Evolutionary conservation across 129 eudicot species (phyloP).

Genomic region (Kitagawia praeruptora): DNA sequence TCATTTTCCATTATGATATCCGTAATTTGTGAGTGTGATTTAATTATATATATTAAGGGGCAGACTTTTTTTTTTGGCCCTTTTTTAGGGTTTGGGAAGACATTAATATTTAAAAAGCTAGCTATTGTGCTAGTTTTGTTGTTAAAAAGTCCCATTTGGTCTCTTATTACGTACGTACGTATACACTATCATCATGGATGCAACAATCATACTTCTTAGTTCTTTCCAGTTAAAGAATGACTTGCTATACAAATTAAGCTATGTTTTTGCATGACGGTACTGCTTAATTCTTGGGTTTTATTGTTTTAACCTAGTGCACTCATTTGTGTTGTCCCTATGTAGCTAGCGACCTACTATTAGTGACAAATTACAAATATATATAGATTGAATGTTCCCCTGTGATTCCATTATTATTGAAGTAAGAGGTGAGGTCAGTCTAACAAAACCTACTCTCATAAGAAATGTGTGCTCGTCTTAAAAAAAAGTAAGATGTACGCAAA

Average conservation of each 20-base stretch:
- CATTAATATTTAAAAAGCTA: slow-evolving; percentile 6
- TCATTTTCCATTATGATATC: not conserved
- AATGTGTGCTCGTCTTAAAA: too few species aligned
- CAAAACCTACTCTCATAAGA: not conserved
- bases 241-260: slow-evolving; percentile 5
- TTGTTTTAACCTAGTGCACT: not conserved
- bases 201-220: not conserved
- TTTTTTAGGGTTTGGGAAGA: slow-evolving; percentile 6
- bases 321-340: not conserved
- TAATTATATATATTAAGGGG: slow-evolving; percentile 7
- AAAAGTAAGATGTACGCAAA: too few species aligned
- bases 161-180: not conserved
- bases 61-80: slow-evolving; percentile 15
- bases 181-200: not conserved
- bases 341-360: not conserved
- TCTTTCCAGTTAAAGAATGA: not conserved
- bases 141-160: not conserved
- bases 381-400: not conserved
- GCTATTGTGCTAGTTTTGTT: not conserved
- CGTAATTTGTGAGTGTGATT: slow-evolving; percentile 32
- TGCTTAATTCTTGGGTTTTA: not conserved
- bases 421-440: slow-evolving; percentile 20
- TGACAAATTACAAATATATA: not conserved
- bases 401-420: not conserved
- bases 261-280: not conserved